Evolutionary conservation across 1,284 basidiomycete species (phyloP).

Genomic region (Coniferiporia sulphurascens): DNA sequence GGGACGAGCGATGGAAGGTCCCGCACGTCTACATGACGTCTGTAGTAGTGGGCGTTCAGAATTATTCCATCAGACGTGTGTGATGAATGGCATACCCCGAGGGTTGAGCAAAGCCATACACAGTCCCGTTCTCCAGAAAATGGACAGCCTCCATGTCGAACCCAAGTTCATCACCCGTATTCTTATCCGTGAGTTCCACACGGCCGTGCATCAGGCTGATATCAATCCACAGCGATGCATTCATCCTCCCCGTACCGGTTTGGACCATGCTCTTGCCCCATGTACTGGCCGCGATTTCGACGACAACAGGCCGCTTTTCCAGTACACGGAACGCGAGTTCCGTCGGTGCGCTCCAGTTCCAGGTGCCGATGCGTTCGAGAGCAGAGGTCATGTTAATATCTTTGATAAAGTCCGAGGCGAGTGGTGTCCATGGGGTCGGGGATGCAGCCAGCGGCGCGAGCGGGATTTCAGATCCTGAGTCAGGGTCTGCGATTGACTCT

Average conservation of each 20-base stretch:
- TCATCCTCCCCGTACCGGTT: conserved; percentile 24
- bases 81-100: conserved; percentile 43
- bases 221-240: conserved; percentile 33
- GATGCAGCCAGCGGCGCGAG: conserved; percentile 28
- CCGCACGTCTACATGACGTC: conserved; percentile 61
- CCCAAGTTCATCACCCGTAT: conserved; percentile 49
- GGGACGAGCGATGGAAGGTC: conserved; percentile 63
- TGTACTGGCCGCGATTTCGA: neutral
- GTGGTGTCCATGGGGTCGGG: conserved; percentile 39
- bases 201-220: conserved; percentile 64
- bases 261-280: conserved; percentile 5
- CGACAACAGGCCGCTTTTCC: conserved; percentile 45
- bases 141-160: conserved; percentile 78
- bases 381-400: conserved; percentile 49
- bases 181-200: conserved; percentile 56
- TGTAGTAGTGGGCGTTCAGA: conserved; percentile 25
- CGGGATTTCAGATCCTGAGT: conserved; percentile 19
- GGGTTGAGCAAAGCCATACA: conserved; percentile 71
- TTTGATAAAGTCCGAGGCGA: conserved; percentile 45
- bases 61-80: neutral
- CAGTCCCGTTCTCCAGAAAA: conserved; percentile 69
- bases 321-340: conserved; percentile 61
- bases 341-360: conserved; percentile 64
- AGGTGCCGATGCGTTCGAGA: conserved; percentile 43
- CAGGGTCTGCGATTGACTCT: neutral